Conservation (phyloP, 768 basidiomycete genomes). For the Strobilomyces dryophilus region DNA sequence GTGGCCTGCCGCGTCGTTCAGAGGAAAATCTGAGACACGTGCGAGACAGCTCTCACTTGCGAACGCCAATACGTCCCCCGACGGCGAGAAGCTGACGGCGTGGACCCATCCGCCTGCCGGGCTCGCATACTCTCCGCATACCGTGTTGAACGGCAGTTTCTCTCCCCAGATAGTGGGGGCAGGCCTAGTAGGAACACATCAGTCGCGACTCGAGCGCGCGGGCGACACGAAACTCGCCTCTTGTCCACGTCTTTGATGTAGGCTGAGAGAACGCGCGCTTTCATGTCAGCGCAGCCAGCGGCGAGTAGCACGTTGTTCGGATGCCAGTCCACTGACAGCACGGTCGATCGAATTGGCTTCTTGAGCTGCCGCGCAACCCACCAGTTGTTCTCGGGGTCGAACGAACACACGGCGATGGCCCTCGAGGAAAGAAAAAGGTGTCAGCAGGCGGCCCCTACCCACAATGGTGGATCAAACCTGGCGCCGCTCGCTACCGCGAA, state of each 20-base stretch:
- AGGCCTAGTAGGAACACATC: constrained; percentile 50
- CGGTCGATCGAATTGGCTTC: constrained; percentile 95
- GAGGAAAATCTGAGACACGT: not conserved
- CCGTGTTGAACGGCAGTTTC: constrained; percentile 94
- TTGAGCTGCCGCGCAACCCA: constrained; percentile 97
- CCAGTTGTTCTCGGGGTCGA: constrained; percentile 98
- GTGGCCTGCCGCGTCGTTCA: constrained; percentile 58
- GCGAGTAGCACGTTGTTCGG: constrained; percentile 98
- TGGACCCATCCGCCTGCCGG: constrained; percentile 98
- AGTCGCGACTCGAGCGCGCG: not conserved
- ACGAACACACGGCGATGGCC: constrained; percentile 93
- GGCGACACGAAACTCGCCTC: constrained; percentile 47
- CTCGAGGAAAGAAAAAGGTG: constrained; percentile 35
- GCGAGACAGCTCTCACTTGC: constrained; percentile 59
- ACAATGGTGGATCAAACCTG: constrained; percentile 42
- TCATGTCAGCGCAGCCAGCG: constrained; percentile 96
- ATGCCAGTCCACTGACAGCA: constrained; percentile 95
- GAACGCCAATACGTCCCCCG: constrained; percentile 91
- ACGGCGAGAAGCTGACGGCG: constrained; percentile 91
- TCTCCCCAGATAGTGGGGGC: constrained; percentile 94
- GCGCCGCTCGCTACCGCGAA: constrained; percentile 98
- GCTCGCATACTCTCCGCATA: constrained; percentile 90
- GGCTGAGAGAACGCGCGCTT: constrained; percentile 95
- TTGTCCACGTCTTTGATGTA: constrained; percentile 98
- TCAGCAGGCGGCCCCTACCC: not conserved